Percentiles rank a stretch among this genome's conserved stretches.
Conservation (phyloP, 1,284 basidiomycete genomes). For the Ceratobasidium sp. region DNA sequence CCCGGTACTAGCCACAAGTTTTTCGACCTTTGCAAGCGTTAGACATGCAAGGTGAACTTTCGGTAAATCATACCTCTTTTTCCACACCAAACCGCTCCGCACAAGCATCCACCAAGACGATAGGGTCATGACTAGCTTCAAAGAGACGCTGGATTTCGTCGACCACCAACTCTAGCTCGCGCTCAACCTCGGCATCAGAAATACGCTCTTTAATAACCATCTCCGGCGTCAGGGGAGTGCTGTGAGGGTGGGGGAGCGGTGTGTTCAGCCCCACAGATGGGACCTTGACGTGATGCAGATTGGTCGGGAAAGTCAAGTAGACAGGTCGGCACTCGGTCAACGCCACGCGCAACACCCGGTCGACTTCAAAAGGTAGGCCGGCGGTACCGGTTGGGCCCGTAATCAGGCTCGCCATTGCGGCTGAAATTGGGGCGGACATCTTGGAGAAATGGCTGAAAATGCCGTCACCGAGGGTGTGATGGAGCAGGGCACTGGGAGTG, state of each 20-base stretch:
- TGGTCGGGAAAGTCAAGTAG: constrained; percentile 90
- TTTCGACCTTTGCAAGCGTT: constrained; percentile 60
- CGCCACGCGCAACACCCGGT: constrained; percentile 16
- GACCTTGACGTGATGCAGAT: constrained; percentile 80
- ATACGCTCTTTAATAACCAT: constrained; percentile 34
- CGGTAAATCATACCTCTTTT: constrained; percentile 58
- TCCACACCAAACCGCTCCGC: constrained; percentile 82
- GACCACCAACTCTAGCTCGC: constrained; percentile 77
- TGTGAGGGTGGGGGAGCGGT: constrained; percentile 66
- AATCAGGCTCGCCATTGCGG: constrained; percentile 28
- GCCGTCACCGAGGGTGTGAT: constrained; percentile 90
- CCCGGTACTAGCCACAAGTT: constrained; percentile 76
- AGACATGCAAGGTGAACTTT: neutral
- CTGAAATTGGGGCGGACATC: constrained; percentile 36
- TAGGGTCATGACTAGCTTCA: constrained; percentile 72
- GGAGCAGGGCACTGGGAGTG: constrained; percentile 72
- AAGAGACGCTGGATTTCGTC: constrained; percentile 77
- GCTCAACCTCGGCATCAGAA: constrained; percentile 47
- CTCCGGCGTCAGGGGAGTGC: constrained; percentile 51
- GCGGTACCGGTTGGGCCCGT: constrained; percentile 30
- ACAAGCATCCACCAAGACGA: constrained; percentile 92
- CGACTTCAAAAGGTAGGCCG: neutral
- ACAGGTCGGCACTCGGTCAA: constrained; percentile 80
- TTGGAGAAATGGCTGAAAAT: constrained; percentile 31
- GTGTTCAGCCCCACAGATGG: constrained; percentile 73